These are phyloP conservation scores for Mycena kentingensis DNA, from an alignment of 768 basidiomycete species.

Conservation along the genomic window DNA sequence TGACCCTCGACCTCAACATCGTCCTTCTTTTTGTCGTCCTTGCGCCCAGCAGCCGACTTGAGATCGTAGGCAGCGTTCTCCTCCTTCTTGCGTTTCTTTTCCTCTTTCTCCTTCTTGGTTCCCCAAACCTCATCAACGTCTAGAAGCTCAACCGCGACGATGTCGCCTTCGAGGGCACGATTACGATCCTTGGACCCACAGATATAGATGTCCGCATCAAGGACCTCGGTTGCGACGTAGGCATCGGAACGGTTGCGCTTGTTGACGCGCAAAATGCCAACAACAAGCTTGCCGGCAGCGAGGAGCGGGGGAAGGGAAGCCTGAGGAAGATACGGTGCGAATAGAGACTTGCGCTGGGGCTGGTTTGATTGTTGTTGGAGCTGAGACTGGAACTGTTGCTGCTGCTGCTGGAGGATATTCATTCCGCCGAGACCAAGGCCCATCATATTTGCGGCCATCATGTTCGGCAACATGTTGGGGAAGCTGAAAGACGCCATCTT, in stretches of 20 bases:
- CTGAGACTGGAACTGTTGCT: slow-evolving; percentile 94
- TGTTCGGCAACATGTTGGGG: slow-evolving; percentile 96
- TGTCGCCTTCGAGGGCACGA: slow-evolving; percentile 96
- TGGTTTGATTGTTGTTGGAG: slow-evolving; percentile 90
- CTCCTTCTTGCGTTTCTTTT: slow-evolving; percentile 99
- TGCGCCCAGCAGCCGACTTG: slow-evolving; percentile 71
- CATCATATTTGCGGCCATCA: slow-evolving; percentile 98
- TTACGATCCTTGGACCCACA: slow-evolving; percentile 99
- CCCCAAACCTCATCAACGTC: slow-evolving; percentile 99
- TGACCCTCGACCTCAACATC: slow-evolving; percentile 99
- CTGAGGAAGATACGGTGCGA: slow-evolving; percentile 97
- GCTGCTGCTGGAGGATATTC: slow-evolving; percentile 89
- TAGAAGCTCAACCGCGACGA: slow-evolving; percentile 95
- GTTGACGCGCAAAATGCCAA: slow-evolving; percentile 95
- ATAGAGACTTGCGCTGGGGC: slow-evolving; percentile 96
- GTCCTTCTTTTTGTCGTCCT: slow-evolving; percentile 99
- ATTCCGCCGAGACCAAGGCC: slow-evolving; percentile 80
- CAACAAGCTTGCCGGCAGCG: slow-evolving; percentile 95
- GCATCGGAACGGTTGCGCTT: slow-evolving; percentile 98
- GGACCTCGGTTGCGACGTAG: slow-evolving; percentile 95
- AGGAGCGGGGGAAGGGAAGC: slow-evolving; percentile 95
- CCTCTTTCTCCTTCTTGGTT: slow-evolving; percentile 99
- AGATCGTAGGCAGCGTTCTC: slow-evolving; percentile 95
- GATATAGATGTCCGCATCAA: slow-evolving; percentile 99
- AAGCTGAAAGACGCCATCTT: slow-evolving; percentile 98